Conservation (phyloP, 139 green algal species). For the Coccomyxa sp. region DNA sequence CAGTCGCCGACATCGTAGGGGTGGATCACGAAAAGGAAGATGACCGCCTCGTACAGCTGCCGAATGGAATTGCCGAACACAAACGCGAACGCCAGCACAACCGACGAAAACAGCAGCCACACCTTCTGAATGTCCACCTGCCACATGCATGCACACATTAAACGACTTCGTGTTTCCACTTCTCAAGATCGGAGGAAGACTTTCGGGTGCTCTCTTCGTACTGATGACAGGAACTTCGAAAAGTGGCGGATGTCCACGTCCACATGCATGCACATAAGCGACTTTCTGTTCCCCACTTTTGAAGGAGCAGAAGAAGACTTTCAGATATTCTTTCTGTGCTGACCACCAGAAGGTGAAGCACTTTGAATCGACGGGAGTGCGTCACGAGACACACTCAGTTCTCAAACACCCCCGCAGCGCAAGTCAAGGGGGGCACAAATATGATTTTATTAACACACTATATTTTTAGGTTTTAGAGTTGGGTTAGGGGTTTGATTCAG, state of each 20-base stretch:
- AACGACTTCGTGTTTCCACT: background rate
- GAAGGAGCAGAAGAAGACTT: no score
- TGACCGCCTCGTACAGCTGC: conserved; percentile 31
- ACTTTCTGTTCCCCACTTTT: no score
- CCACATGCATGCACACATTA: background rate
- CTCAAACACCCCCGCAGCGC: background rate
- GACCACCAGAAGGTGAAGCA: no score
- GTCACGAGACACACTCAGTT: background rate
- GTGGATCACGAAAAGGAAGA: conserved; percentile 51
- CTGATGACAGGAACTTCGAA: no score
- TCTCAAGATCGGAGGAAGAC: background rate
- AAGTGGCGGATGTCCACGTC: background rate
- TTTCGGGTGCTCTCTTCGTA: background rate
- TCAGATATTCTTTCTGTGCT: no score
- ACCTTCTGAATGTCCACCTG: conserved; percentile 49
- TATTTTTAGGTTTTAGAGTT: no score
- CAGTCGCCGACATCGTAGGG: conserved; percentile 42
- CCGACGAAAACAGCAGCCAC: conserved; percentile 40
- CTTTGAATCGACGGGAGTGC: no score
- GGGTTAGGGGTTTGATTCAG: background rate
- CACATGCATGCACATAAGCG: no score
- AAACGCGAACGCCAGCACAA: conserved; percentile 53
- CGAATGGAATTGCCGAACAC: conserved; percentile 55
- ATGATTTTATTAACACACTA: background rate
- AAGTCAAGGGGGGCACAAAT: background rate